Evolutionary conservation across 1,139 yeast genomes (phyloP).

Genomic region (Meyerozyma smithsonii): DNA sequence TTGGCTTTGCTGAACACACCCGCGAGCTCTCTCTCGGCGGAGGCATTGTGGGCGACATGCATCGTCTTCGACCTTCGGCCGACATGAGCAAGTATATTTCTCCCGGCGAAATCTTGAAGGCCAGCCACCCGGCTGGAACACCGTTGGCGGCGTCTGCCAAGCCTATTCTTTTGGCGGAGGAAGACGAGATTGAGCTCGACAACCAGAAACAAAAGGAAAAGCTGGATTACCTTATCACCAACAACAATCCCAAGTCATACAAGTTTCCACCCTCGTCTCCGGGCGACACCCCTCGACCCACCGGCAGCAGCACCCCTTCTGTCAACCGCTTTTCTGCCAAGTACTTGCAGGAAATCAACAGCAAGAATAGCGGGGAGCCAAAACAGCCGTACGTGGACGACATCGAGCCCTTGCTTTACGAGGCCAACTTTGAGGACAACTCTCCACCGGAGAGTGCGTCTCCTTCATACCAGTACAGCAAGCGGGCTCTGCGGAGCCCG

Average conservation of each 20-base stretch:
- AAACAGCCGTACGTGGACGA: slow-evolving; percentile 32
- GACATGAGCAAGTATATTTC: slow-evolving; percentile 28
- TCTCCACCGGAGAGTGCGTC: slow-evolving; percentile 5
- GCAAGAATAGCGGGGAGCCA: slow-evolving; percentile 9
- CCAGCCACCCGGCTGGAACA: slow-evolving; percentile 8
- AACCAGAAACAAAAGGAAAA: slow-evolving; percentile 9
- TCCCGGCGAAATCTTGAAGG: slow-evolving; percentile 31
- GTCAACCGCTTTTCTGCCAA: slow-evolving; percentile 38
- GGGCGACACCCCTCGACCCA: slow-evolving; percentile 8
- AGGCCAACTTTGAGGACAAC: slow-evolving; percentile 5
- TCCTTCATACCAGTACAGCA: slow-evolving; percentile 3
- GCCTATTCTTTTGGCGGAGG: slow-evolving; percentile 24
- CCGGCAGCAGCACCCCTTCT: slow-evolving; percentile 9
- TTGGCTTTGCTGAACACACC: slow-evolving; percentile 55
- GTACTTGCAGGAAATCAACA: slow-evolving; percentile 36
- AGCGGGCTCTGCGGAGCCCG: slow-evolving; percentile 1
- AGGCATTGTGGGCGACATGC: slow-evolving; percentile 27
- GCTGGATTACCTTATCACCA: slow-evolving; percentile 39
- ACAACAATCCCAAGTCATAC: slow-evolving; percentile 36
- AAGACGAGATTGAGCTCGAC: slow-evolving; percentile 24
- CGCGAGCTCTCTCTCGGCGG: slow-evolving; percentile 42
- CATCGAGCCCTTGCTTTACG: slow-evolving; percentile 33
- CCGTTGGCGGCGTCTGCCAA: slow-evolving; percentile 9
- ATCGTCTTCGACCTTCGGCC: slow-evolving; percentile 15
- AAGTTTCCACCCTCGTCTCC: slow-evolving; percentile 42